phyloP scores from a whole-genome alignment of 2,329 filamentous ascomycete genomes.

The Nectriaceae sp. region DNA sequence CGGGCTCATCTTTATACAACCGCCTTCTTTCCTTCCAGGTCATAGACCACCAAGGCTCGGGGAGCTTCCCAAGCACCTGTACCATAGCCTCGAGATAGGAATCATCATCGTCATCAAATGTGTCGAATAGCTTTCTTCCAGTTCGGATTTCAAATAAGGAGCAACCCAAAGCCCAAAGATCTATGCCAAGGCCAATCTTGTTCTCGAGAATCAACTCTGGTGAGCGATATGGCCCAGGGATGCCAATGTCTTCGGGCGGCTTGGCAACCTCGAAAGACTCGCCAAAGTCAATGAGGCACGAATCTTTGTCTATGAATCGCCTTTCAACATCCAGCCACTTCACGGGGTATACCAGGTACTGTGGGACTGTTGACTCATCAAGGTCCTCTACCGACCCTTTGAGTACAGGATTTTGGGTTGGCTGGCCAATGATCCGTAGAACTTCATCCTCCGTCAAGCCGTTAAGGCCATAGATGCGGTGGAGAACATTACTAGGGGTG shows the following conservation, averaged over 20 bases:
- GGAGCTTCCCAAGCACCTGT: constrained; percentile 26
- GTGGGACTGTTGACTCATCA: constrained; percentile 11
- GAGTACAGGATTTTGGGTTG: constrained; percentile 4
- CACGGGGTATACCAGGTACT: constrained; percentile 26
- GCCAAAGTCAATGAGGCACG: constrained; percentile 17
- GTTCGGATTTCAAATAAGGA: constrained; percentile 34
- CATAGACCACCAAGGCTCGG: constrained; percentile 33
- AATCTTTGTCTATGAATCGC: neutral
- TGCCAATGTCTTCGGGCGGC: constrained; percentile 20
- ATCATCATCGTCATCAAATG: constrained; percentile 26
- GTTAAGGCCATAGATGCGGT: constrained; percentile 18
- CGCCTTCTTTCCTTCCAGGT: constrained; percentile 22
- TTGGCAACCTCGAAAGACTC: constrained; percentile 7
- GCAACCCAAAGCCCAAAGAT: constrained; percentile 33
- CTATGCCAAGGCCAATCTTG: constrained; percentile 15
- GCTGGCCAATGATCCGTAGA: constrained; percentile 13
- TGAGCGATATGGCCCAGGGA: constrained; percentile 24
- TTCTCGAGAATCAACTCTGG: constrained; percentile 28
- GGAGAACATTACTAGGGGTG: constrained; percentile 22
- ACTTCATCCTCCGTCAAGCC: constrained; percentile 19
- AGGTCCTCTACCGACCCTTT: constrained; percentile 4
- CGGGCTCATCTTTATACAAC: constrained; percentile 23
- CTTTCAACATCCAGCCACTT: constrained; percentile 11
- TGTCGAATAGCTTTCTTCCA: constrained; percentile 27
- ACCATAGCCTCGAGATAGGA: constrained; percentile 25